Conservation (phyloP, 2,329 filamentous ascomycete species). For the Microcyclospora tardicrescens region DNA sequence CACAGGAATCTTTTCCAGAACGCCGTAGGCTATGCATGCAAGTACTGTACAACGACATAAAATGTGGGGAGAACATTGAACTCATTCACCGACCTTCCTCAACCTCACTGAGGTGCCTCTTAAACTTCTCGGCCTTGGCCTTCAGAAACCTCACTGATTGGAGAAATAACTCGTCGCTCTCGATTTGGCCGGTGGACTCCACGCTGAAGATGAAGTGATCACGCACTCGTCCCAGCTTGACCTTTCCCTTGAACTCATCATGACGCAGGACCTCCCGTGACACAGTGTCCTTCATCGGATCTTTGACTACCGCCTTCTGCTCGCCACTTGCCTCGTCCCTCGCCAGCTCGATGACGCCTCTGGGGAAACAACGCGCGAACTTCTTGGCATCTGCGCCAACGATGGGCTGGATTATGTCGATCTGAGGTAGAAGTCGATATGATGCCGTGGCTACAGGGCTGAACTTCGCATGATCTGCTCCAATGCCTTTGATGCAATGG, state of each 20-base stretch:
- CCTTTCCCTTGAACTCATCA: slow-evolving; percentile 86
- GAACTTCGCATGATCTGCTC: slow-evolving; percentile 92
- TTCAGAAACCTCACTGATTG: slow-evolving; percentile 78
- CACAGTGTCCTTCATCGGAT: slow-evolving; percentile 90
- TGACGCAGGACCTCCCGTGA: slow-evolving; percentile 86
- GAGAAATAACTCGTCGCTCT: slow-evolving; percentile 85
- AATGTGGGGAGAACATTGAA: no score
- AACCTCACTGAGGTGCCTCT: slow-evolving; percentile 49
- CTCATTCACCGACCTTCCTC: slow-evolving; percentile 18
- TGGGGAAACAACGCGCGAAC: slow-evolving; percentile 79
- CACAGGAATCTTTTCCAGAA: no score
- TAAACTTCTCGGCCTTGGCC: slow-evolving; percentile 64
- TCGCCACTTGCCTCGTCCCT: slow-evolving; percentile 54
- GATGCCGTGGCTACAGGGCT: slow-evolving; percentile 90
- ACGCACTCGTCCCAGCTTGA: slow-evolving; percentile 75
- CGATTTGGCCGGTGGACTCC: slow-evolving; percentile 90
- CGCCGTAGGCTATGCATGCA: no score
- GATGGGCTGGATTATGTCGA: slow-evolving; percentile 73
- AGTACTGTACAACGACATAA: no score
- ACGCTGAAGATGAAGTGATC: slow-evolving; percentile 97
- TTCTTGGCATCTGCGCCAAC: slow-evolving; percentile 76
- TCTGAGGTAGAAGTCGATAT: slow-evolving; percentile 81
- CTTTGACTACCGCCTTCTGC: slow-evolving; percentile 71
- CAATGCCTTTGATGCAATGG: slow-evolving; percentile 91
- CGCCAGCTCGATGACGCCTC: slow-evolving; percentile 73